Conservation (phyloP, 441 rosid species). For the Isatis lusitanica region DNA sequence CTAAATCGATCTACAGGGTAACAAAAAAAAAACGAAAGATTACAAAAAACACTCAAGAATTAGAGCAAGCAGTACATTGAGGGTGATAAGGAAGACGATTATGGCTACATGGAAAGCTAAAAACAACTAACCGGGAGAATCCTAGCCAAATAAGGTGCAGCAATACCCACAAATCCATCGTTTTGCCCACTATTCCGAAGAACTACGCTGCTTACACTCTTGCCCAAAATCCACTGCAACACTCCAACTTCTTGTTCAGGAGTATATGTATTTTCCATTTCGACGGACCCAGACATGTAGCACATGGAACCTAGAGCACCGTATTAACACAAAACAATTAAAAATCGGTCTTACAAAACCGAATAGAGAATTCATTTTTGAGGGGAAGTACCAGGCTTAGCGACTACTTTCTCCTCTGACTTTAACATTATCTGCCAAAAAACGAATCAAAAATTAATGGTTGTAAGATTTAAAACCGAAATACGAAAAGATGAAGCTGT, state of each 20-base stretch:
- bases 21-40: slow-evolving; percentile 18
- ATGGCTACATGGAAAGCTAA: not conserved
- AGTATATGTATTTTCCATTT: slow-evolving; percentile 78
- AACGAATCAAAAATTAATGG: not conserved
- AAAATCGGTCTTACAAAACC: not conserved
- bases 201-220: slow-evolving; percentile 66
- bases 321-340: not conserved
- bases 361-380: not conserved
- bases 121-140: slow-evolving; percentile 78
- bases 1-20: slow-evolving; percentile 72
- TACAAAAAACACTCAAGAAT: slow-evolving; percentile 34
- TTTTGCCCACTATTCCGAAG: slow-evolving; percentile 62
- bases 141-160: slow-evolving; percentile 94
- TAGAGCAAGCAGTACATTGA: not conserved
- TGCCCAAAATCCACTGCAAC: slow-evolving; percentile 98
- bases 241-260: slow-evolving; percentile 92
- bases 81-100: not conserved
- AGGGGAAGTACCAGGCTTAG: slow-evolving; percentile 70
- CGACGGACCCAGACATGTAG: slow-evolving; percentile 91
- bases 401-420: slow-evolving; percentile 78
- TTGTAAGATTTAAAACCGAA: not conserved
- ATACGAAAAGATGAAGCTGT: not conserved
- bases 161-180: slow-evolving; percentile 91
- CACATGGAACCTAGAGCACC: slow-evolving; percentile 77
- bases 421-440: slow-evolving; percentile 82